Conservation (phyloP, 306 rosid species). For the Betula pendula region DNA sequence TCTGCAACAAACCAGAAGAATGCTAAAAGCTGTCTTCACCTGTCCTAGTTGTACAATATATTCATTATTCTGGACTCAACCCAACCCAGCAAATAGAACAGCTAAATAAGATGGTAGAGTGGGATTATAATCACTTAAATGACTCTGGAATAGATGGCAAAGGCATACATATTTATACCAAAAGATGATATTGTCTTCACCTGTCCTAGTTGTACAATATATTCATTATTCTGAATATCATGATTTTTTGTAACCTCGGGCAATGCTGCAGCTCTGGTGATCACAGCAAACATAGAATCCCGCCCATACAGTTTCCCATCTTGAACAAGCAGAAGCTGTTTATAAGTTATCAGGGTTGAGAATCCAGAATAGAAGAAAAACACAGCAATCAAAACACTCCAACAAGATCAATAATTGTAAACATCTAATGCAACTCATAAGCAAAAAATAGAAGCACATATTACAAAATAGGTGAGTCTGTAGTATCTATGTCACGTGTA, state of each 20-base stretch:
- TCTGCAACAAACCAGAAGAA: constrained; percentile 10
- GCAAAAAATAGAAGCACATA: not conserved
- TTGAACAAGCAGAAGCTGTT: constrained; percentile 85
- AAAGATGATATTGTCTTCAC: constrained; percentile 39
- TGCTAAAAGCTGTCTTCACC: constrained; percentile 1
- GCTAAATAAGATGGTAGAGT: not conserved
- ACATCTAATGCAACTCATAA: not conserved
- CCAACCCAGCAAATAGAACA: not conserved
- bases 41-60: constrained; percentile 1
- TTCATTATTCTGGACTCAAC: constrained; percentile 6
- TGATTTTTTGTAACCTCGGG: constrained; percentile 69
- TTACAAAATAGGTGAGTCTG: not conserved
- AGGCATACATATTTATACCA: constrained; percentile 17
- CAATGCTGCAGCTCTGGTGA: constrained; percentile 75
- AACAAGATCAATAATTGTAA: not conserved
- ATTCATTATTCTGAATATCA: constrained; percentile 72
- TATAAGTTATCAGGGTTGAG: constrained; percentile 41
- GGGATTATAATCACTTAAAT: not conserved
- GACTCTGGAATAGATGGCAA: not conserved
- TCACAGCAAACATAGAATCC: constrained; percentile 65
- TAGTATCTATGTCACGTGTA: not conserved
- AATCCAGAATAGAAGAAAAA: constrained; percentile 29
- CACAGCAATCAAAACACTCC: not conserved
- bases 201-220: constrained; percentile 80
- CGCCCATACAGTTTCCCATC: constrained; percentile 87